Conservation (phyloP, 495 filamentous ascomycete species). For the Neurospora discreta region DNA sequence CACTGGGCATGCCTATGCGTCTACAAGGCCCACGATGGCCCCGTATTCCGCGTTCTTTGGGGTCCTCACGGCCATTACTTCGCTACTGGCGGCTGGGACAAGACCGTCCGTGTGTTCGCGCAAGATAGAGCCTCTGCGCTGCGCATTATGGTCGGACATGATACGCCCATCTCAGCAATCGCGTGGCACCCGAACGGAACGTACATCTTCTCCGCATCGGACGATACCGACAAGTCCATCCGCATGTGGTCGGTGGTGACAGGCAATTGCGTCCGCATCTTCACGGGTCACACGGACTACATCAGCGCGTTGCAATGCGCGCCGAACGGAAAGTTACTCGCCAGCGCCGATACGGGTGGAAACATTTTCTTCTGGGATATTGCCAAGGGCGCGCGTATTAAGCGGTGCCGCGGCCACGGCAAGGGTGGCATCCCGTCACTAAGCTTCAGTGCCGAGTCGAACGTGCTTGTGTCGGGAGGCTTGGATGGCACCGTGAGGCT, state of each 20-base stretch:
- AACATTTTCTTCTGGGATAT: slow-evolving; percentile 92
- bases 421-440: slow-evolving; percentile 91
- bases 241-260: slow-evolving; percentile 93
- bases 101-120: slow-evolving; percentile 79
- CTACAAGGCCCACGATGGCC: slow-evolving; percentile 83
- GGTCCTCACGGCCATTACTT: slow-evolving; percentile 96
- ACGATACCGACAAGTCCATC: slow-evolving; percentile 71
- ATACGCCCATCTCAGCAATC: slow-evolving; percentile 73
- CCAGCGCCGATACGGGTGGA: slow-evolving; percentile 74
- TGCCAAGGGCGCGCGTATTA: slow-evolving; percentile 65
- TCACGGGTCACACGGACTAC: slow-evolving; percentile 79
- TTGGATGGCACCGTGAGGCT: slow-evolving; percentile 87
- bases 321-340: slow-evolving; percentile 76
- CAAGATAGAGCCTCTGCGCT: slow-evolving; percentile 86
- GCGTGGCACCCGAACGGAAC: slow-evolving; percentile 87
- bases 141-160: slow-evolving; percentile 83
- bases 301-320: slow-evolving; percentile 75
- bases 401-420: slow-evolving; percentile 87
- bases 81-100: slow-evolving; percentile 72
- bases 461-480: slow-evolving; percentile 75
- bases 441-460: slow-evolving; percentile 82
- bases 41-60: slow-evolving; percentile 80
- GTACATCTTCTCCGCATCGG: slow-evolving; percentile 83
- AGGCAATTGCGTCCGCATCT: slow-evolving; percentile 78
- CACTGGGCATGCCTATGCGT: slow-evolving; percentile 80